A percentile compares a stretch with the other conserved stretches of the same genome.
Evolutionary conservation across 768 basidiomycete species (phyloP).

Genomic region (Candolleomyces aberdarensis): DNA sequence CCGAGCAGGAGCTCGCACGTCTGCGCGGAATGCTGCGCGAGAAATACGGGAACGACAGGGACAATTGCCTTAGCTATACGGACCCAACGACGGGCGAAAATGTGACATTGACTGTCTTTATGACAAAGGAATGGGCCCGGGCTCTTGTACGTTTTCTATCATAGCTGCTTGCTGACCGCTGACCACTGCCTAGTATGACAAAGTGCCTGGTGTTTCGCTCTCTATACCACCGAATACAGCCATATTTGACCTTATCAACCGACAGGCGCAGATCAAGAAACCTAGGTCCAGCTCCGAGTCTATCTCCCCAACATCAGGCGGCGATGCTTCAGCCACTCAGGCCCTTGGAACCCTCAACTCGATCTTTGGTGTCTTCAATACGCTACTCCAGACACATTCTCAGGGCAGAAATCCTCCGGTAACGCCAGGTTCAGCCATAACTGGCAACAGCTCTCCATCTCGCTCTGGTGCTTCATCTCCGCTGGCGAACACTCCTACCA

Average conservation of each 20-base stretch:
- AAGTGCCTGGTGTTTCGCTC: no score
- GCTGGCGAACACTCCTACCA: not conserved
- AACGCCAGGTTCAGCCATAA: not conserved
- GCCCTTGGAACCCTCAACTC: not conserved
- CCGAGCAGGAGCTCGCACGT: not conserved
- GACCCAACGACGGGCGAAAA: not conserved
- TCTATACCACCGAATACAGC: not conserved
- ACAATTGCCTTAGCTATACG: not conserved
- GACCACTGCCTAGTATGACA: no score
- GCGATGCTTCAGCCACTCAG: no score
- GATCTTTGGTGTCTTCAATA: not conserved
- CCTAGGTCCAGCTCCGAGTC: not conserved
- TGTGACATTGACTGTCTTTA: not conserved
- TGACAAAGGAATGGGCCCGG: not conserved
- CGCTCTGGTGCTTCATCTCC: not conserved
- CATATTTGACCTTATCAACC: not conserved
- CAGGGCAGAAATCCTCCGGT: not conserved
- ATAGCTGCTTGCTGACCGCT: no score
- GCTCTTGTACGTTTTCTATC: not conserved
- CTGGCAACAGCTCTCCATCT: not conserved
- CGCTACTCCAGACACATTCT: not conserved
- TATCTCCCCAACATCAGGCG: no score
- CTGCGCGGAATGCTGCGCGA: not conserved
- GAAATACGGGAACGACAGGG: not conserved
- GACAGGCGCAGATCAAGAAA: not conserved